Percentiles rank a stretch among this genome's conserved stretches.
These are phyloP conservation scores for Lasiodiplodia gonubiensis DNA, from an alignment of 2,329 filamentous ascomycete genomes.

Conservation along the genomic window DNA sequence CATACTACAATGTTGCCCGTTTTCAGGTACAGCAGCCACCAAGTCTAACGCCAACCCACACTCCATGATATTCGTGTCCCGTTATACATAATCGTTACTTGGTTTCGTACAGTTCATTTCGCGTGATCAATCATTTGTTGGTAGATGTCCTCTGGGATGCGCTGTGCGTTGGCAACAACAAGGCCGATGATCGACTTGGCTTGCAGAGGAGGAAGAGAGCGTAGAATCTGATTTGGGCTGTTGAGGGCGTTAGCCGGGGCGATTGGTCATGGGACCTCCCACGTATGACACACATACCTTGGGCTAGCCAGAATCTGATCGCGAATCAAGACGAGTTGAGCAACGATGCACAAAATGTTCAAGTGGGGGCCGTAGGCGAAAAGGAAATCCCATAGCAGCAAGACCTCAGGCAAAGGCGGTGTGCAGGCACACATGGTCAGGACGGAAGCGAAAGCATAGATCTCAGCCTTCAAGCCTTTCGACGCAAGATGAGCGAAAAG, in stretches of 20 bases:
- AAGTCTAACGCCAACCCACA: not conserved
- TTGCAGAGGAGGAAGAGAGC: conserved; percentile 83
- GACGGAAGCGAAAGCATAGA: conserved; percentile 96
- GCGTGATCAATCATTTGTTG: conserved; percentile 88
- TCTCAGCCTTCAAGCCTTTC: conserved; percentile 87
- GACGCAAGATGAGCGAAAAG: conserved; percentile 81
- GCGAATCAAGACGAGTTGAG: conserved; percentile 87
- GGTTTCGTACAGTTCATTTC: conserved; percentile 56
- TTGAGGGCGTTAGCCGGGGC: not conserved
- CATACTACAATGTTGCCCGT: conserved; percentile 8
- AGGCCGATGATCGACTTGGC: conserved; percentile 83
- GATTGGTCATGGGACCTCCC: not conserved
- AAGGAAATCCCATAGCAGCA: conserved; percentile 94
- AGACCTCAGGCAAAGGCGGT: conserved; percentile 88
- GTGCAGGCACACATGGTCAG: conserved; percentile 95
- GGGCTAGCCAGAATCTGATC: conserved; percentile 81
- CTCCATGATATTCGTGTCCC: not conserved
- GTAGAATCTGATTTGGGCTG: conserved; percentile 90
- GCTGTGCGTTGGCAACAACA: conserved; percentile 83
- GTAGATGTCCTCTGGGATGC: conserved; percentile 90
- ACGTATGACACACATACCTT: conserved; percentile 64
- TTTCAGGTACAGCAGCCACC: not conserved
- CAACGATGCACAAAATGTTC: conserved; percentile 95
- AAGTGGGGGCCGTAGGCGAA: conserved; percentile 95
- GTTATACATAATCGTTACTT: conserved; percentile 18